Percentiles rank a stretch among this genome's conserved stretches.
These are phyloP conservation scores for Cenchrus fungigraminus DNA, from an alignment of 176 grass and related monocot genomes.

Conservation along the genomic window DNA sequence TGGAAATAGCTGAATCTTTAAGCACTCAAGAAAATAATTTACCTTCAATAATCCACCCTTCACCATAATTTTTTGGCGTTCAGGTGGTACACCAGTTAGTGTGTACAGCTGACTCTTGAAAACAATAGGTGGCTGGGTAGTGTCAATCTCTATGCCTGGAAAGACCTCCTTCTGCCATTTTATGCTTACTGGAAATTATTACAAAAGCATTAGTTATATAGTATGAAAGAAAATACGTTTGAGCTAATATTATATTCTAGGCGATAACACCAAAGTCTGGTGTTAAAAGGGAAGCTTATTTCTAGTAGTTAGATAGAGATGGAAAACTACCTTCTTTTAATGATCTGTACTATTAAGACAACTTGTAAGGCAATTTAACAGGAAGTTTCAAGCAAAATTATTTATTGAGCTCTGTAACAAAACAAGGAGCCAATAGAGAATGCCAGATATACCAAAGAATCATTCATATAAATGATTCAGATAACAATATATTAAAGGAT, in stretches of 20 bases:
- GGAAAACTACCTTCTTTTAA: slow-evolving; percentile 11
- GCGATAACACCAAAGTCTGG: not conserved
- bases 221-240: slow-evolving; percentile 10
- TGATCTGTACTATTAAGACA: slow-evolving; percentile 7
- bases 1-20: slow-evolving; percentile 11
- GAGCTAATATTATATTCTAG: slow-evolving; percentile 22
- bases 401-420: not conserved
- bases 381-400: not conserved
- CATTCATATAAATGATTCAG: slow-evolving; percentile 18
- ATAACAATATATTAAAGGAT: not conserved
- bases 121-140: slow-evolving; percentile 81
- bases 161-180: slow-evolving; percentile 99
- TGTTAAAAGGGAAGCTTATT: not conserved
- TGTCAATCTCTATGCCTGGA: slow-evolving; percentile 84
- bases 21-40: slow-evolving; percentile 32
- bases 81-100: slow-evolving; percentile 92
- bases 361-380: not conserved
- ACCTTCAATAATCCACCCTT: slow-evolving; percentile 99
- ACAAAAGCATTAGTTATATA: slow-evolving; percentile 24
- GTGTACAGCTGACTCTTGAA: slow-evolving; percentile 95
- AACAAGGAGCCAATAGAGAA: slow-evolving; percentile 7
- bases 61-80: slow-evolving; percentile 99
- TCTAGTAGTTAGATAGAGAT: not conserved
- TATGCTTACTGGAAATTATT: slow-evolving; percentile 77
- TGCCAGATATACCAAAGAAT: not conserved